Evolutionary conservation across 2,329 filamentous ascomycete species (phyloP).

Genomic region (Tricladium varicosporioides): DNA sequence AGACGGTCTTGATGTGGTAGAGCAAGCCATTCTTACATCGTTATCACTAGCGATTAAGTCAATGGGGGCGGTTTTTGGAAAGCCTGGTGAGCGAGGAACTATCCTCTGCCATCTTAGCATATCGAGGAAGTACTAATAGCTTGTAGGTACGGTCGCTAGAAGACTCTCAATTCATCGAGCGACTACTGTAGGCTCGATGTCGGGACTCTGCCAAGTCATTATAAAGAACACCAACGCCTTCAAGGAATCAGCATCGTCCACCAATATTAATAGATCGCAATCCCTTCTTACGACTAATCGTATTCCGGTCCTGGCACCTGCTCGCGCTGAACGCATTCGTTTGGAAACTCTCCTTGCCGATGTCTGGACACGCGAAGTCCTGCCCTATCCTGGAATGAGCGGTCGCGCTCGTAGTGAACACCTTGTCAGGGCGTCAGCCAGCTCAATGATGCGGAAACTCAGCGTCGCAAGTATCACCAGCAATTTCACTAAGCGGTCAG

Average conservation of each 20-base stretch:
- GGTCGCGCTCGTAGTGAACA: slow-evolving; percentile 64
- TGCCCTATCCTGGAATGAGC: slow-evolving; percentile 83
- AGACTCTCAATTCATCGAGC: slow-evolving; percentile 77
- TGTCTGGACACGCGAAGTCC: slow-evolving; percentile 77
- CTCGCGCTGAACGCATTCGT: slow-evolving; percentile 71
- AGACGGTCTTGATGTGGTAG: slow-evolving; percentile 46
- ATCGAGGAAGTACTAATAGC: background rate
- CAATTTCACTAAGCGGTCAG: slow-evolving; percentile 70
- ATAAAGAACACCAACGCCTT: slow-evolving; percentile 79
- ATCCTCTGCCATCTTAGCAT: background rate
- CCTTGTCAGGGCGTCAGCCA: slow-evolving; percentile 74
- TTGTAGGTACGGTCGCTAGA: slow-evolving; percentile 57
- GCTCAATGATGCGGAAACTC: slow-evolving; percentile 83
- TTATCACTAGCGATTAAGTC: slow-evolving; percentile 69
- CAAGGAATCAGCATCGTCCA: slow-evolving; percentile 49
- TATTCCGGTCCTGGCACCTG: slow-evolving; percentile 69
- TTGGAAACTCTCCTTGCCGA: slow-evolving; percentile 73
- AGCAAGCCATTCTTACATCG: slow-evolving; percentile 56
- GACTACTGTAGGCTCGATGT: slow-evolving; percentile 68
- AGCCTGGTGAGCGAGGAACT: slow-evolving; percentile 51
- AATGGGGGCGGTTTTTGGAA: slow-evolving; percentile 72
- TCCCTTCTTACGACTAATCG: slow-evolving; percentile 70
- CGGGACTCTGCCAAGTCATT: slow-evolving; percentile 71
- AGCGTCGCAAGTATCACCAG: slow-evolving; percentile 78
- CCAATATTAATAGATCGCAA: slow-evolving; percentile 71